Base-by-base conservation (phyloP, 768 basidiomycete species). In the Russula griseocarnosa region DNA sequence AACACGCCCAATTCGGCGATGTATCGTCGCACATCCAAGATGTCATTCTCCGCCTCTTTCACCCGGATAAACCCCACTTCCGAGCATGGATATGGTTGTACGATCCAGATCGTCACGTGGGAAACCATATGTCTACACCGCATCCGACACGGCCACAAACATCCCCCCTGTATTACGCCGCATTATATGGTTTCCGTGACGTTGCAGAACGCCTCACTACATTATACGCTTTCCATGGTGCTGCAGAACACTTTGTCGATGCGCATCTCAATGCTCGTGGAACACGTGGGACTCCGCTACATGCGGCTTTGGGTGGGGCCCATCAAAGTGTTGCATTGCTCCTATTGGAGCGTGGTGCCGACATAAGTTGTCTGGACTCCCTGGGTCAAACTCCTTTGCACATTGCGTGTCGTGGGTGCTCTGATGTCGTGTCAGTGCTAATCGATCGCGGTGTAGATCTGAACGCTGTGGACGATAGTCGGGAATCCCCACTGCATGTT, bases 61-160 rank as follows among this genome's bases (percentile, higher is more conserved):
- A 62, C 36, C 20, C 8, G 1, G 16, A 49, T 14, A 30, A 20
- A 3, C 55, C 61, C 13, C n/a, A 42, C 9, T 62, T 62, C 18
- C 26, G 46, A 0, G 16, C 36, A 16, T 62, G 61, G 61, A n/a
- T 62, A 20, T 56, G 61, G 61, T 14, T 62, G 28, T 50, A 56
- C n/a, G 47, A 62, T n/a, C 20, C 47, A 5, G 61, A 62, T 38
- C 8, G n/a, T 22, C 61, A 36, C 16, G 56, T 20, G 36, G 26
- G 5, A 13, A 20, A 36, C 16, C 52, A 44, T 11, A 36, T 56
- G 36, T 34, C 34, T n/a, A 56, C 24, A 6, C 8, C 24, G 4
- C 14, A 28, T 16, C 61, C 46, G 4, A 22, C 42, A 10, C 24
- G 1, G 18, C 60, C 52, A 34, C 32, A n/a, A 34, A 54, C 20